Evolutionary conservation across 352 stramenopile genomes (phyloP).

Genomic region (Phytophthora citricola): DNA sequence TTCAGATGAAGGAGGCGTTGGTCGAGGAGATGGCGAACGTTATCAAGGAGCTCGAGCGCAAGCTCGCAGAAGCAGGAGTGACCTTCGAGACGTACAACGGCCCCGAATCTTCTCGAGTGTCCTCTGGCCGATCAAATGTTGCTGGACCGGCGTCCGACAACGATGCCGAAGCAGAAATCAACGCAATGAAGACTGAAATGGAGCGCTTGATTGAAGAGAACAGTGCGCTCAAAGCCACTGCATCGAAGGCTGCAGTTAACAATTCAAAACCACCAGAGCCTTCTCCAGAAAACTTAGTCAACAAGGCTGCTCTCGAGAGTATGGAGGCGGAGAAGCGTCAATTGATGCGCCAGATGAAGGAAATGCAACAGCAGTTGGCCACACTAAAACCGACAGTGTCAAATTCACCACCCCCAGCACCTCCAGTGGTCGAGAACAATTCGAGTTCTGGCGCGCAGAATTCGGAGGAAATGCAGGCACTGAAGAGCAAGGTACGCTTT

Average conservation of each 20-base stretch:
- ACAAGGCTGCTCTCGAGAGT: conserved; percentile 51
- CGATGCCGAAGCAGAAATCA: conserved; percentile 64
- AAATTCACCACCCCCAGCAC: conserved; percentile 22
- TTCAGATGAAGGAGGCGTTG: conserved; percentile 69
- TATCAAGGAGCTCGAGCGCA: conserved; percentile 70
- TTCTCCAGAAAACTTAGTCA: conserved; percentile 21
- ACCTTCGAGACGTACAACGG: conserved; percentile 54
- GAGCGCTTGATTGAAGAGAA: conserved; percentile 78
- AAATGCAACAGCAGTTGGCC: conserved; percentile 62
- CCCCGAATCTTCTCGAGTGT: conserved; percentile 20
- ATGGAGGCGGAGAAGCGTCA: conserved; percentile 63
- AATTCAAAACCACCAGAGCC: conserved; percentile 5
- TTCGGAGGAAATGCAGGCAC: conserved; percentile 47
- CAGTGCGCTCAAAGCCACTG: conserved; percentile 45
- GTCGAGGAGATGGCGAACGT: conserved; percentile 69
- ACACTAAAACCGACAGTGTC: conserved; percentile 17
- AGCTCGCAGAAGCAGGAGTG: conserved; percentile 61
- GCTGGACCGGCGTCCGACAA: conserved; percentile 35
- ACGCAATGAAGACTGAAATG: conserved; percentile 78
- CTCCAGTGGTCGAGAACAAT: conserved; percentile 8
- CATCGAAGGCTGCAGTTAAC: conserved; percentile 14
- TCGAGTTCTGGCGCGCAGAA: conserved; percentile 15
- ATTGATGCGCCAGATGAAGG: conserved; percentile 68
- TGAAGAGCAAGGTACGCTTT: conserved; percentile 66
- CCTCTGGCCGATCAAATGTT: conserved; percentile 40